These are phyloP conservation scores for Jaltomata sinuosa DNA, from an alignment of 257 asterid species.

Conservation along the genomic window DNA sequence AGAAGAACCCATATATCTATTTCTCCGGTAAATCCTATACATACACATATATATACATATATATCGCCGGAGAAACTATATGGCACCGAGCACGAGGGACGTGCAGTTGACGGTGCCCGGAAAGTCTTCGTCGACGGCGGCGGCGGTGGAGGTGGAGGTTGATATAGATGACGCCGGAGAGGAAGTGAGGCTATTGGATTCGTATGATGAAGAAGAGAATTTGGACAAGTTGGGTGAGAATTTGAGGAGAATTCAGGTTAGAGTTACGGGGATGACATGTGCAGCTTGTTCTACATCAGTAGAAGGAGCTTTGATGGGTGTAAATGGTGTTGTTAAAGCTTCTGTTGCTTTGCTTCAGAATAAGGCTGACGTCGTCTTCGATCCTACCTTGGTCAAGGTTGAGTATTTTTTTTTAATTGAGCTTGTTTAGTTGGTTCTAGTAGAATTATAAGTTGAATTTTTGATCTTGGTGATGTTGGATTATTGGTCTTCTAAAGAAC, in stretches of 20 bases:
- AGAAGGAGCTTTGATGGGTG: slow-evolving; percentile 61
- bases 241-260: slow-evolving; percentile 64
- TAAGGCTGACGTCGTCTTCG: slow-evolving; percentile 73
- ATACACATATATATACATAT: not conserved
- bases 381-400: slow-evolving; percentile 67
- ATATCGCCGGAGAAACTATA: slow-evolving; percentile 1
- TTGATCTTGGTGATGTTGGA: not conserved
- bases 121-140: slow-evolving; percentile 5
- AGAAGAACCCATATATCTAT: not conserved
- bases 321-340: slow-evolving; percentile 77
- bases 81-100: slow-evolving; percentile 55
- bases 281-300: slow-evolving; percentile 96
- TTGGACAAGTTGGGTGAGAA: slow-evolving; percentile 8
- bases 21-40: slow-evolving; percentile 9
- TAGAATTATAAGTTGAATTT: not conserved
- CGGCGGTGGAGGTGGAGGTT: not conserved
- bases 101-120: slow-evolving; percentile 58
- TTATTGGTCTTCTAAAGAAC: not conserved
- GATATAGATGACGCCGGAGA: slow-evolving; percentile 33
- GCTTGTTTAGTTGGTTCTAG: not conserved
- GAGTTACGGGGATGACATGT: slow-evolving; percentile 95
- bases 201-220: slow-evolving; percentile 44
- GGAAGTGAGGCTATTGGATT: slow-evolving; percentile 57
- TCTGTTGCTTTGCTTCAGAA: slow-evolving; percentile 93
- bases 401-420: not conserved